These are phyloP conservation scores for Leptodermis oblonga DNA, from an alignment of 257 asterid species.

Conservation along the genomic window DNA sequence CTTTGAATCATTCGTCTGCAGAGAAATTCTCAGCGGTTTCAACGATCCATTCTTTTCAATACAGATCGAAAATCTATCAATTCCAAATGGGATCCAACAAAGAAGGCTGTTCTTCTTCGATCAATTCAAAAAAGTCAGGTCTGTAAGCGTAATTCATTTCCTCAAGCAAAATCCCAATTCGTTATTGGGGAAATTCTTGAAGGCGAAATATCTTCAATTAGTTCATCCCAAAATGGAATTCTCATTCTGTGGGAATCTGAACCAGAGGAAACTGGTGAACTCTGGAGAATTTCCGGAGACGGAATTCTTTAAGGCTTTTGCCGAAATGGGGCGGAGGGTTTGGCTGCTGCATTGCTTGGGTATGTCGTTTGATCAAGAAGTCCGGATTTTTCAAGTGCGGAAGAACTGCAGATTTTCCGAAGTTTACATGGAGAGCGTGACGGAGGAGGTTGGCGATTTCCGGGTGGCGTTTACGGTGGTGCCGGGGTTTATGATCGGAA, in stretches of 20 bases:
- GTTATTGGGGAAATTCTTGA: slow-evolving; percentile 58
- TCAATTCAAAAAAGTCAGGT: slow-evolving; percentile 51
- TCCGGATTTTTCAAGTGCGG: slow-evolving; percentile 53
- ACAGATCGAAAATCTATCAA: slow-evolving; percentile 23
- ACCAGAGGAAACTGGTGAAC: slow-evolving; percentile 68
- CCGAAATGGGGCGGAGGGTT: slow-evolving; percentile 90
- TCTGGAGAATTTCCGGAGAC: slow-evolving; percentile 84
- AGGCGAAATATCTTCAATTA: slow-evolving; percentile 61
- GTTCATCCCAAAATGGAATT: slow-evolving; percentile 95
- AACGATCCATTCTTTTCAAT: slow-evolving; percentile 34
- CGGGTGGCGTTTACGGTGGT: slow-evolving; percentile 88
- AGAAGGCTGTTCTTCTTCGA: slow-evolving; percentile 52
- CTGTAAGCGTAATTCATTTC: slow-evolving; percentile 40
- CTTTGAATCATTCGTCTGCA: slow-evolving; percentile 79
- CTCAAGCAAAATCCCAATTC: slow-evolving; percentile 57
- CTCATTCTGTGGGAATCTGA: slow-evolving; percentile 75
- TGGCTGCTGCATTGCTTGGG: slow-evolving; percentile 80
- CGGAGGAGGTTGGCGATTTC: slow-evolving; percentile 46
- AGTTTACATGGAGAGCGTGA: slow-evolving; percentile 79
- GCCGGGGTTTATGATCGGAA: slow-evolving; percentile 83
- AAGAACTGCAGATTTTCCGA: slow-evolving; percentile 58
- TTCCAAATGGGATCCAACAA: slow-evolving; percentile 21
- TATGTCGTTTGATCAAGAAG: slow-evolving; percentile 51
- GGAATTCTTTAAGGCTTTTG: slow-evolving; percentile 68
- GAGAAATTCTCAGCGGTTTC: slow-evolving; percentile 64